Conservation (phyloP, 1,284 basidiomycete genomes). For the Cutaneotrichosporon sp. region DNA sequence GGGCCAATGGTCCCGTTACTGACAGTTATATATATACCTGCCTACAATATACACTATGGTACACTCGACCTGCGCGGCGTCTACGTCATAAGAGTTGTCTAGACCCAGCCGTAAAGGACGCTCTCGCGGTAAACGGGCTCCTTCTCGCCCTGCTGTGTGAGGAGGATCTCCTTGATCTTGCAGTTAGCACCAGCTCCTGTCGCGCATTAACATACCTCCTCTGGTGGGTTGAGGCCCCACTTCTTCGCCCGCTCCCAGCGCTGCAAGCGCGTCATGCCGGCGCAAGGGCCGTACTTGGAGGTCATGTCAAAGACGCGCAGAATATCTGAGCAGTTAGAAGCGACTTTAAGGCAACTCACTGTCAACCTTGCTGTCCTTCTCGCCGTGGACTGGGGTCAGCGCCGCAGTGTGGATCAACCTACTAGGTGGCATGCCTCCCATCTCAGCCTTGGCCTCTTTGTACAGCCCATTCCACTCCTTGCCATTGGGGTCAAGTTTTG, state of each 20-base stretch:
- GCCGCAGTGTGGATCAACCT: neutral
- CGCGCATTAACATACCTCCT: conserved; percentile 69
- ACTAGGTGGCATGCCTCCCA: conserved; percentile 51
- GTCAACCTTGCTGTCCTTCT: conserved; percentile 40
- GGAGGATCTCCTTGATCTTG: conserved; percentile 69
- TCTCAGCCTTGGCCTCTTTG: conserved; percentile 53
- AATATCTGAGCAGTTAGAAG: conserved; percentile 58
- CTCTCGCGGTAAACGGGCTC: conserved; percentile 52
- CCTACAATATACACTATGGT: neutral
- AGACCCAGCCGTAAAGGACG: conserved; percentile 50
- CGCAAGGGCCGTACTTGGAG: conserved; percentile 77
- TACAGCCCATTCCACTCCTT: conserved; percentile 56
- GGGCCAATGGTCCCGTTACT: too few relatives aligned
- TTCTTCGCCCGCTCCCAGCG: conserved; percentile 81
- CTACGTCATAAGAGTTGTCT: too few relatives aligned
- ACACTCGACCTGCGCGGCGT: neutral
- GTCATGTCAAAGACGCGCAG: conserved; percentile 76
- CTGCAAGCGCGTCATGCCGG: conserved; percentile 74
- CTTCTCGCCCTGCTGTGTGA: conserved; percentile 55
- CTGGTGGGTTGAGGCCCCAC: conserved; percentile 75
- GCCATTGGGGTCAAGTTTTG: conserved; percentile 48
- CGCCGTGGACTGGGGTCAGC: conserved; percentile 16
- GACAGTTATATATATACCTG: too few relatives aligned
- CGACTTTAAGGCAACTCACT: conserved; percentile 52
- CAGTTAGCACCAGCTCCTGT: neutral